Evolutionary conservation across 1,284 basidiomycete species (phyloP).

Genomic region (Ganoderma lingzhi): DNA sequence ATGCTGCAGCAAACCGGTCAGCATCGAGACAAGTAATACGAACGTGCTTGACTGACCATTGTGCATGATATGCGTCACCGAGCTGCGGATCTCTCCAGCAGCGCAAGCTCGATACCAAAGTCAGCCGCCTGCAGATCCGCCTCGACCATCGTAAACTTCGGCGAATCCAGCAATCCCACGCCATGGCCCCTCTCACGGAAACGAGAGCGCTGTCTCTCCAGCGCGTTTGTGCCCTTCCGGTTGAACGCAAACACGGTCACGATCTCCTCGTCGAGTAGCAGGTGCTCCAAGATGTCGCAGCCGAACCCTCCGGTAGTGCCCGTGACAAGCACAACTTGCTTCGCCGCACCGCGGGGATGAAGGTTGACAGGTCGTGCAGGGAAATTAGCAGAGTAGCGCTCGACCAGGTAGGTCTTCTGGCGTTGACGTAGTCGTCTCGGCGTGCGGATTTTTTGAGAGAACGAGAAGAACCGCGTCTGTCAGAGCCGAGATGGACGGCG

Average conservation of each 20-base stretch:
- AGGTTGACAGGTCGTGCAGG: slow-evolving; percentile 9
- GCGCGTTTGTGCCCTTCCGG: slow-evolving; percentile 6
- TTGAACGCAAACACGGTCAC: slow-evolving; percentile 34
- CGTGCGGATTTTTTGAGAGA: slow-evolving; percentile 27
- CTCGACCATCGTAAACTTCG: slow-evolving; percentile 45
- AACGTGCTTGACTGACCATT: slow-evolving; percentile 36
- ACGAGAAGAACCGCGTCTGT: slow-evolving; percentile 33
- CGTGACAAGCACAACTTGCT: slow-evolving; percentile 35
- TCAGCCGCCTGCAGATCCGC: slow-evolving; percentile 38
- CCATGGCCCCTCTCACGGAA: slow-evolving; percentile 43
- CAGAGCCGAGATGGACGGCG: slow-evolving; percentile 44
- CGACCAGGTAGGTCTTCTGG: slow-evolving; percentile 21
- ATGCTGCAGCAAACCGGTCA: slow-evolving; percentile 34
- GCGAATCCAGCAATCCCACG: slow-evolving; percentile 32
- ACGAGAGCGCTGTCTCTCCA: slow-evolving; percentile 39
- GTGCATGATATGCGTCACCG: slow-evolving; percentile 43
- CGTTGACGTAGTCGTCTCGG: slow-evolving; percentile 19
- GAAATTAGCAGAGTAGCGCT: slow-evolving; percentile 19
- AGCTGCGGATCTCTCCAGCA: slow-evolving; percentile 40
- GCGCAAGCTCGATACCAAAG: slow-evolving; percentile 39
- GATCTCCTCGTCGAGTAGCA: slow-evolving; percentile 23
- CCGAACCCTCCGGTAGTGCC: slow-evolving; percentile 39
- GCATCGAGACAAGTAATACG: too few relatives aligned
- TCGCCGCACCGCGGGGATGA: neutral
- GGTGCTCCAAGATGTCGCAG: slow-evolving; percentile 29